These are phyloP conservation scores for Globisporangium sylvaticum DNA, from an alignment of 352 stramenopile species.

Conservation along the genomic window DNA sequence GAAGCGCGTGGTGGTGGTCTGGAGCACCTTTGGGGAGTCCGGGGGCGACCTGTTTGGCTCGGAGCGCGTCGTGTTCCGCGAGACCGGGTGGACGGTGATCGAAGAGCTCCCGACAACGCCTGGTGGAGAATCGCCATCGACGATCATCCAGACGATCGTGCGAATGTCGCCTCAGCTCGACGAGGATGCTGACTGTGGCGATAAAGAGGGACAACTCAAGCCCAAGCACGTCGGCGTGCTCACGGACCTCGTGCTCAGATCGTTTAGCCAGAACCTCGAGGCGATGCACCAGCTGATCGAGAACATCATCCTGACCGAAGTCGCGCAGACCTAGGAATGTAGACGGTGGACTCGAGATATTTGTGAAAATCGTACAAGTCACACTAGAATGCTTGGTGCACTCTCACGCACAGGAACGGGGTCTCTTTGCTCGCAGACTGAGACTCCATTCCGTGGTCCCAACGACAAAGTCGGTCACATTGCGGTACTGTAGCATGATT, in stretches of 20 bases:
- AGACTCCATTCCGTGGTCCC: too few species aligned
- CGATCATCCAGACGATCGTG: not conserved
- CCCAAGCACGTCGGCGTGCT: conserved; percentile 1
- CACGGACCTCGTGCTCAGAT: conserved; percentile 12
- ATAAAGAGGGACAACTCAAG: not conserved
- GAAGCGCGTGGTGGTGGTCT: conserved; percentile 6
- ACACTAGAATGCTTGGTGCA: too few species aligned
- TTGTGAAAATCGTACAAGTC: too few species aligned
- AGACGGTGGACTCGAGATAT: not conserved
- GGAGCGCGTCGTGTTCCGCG: not conserved
- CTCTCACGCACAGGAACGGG: too few species aligned
- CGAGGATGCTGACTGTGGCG: not conserved
- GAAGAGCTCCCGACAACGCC: not conserved
- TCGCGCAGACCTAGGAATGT: not conserved
- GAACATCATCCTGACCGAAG: conserved; percentile 7
- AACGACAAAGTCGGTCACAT: too few species aligned
- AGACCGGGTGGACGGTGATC: conserved; percentile 7
- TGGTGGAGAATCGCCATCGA: not conserved
- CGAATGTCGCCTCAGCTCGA: not conserved
- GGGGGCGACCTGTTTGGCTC: not conserved
- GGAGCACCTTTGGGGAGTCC: not conserved
- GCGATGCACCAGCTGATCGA: conserved; percentile 8
- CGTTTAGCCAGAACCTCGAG: conserved; percentile 12
- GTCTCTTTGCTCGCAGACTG: too few species aligned
- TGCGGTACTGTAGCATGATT: too few species aligned